These are phyloP conservation scores for Komagataella phaffii DNA, from an alignment of 805 yeast genomes.

Conservation along the genomic window DNA sequence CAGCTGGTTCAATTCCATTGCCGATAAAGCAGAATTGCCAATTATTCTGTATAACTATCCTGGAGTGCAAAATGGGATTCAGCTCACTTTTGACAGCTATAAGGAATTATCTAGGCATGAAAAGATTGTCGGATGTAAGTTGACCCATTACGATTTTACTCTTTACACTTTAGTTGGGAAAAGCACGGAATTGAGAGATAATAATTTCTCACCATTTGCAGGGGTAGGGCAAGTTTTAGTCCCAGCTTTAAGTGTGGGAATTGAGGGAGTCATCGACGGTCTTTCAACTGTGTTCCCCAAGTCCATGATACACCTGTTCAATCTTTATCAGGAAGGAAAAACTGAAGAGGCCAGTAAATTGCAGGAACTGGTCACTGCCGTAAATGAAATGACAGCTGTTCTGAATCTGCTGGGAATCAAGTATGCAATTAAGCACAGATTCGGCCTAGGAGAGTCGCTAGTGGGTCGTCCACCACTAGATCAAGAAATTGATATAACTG, in stretches of 20 bases:
- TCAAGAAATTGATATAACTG: slow-evolving; percentile 15
- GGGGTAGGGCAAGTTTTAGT: slow-evolving; percentile 39
- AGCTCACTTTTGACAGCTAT: slow-evolving; percentile 23
- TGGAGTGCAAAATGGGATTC: slow-evolving; percentile 29
- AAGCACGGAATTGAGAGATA: slow-evolving; percentile 21
- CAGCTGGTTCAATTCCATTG: slow-evolving; percentile 28
- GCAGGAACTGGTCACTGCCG: slow-evolving; percentile 28
- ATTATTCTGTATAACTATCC: slow-evolving; percentile 33
- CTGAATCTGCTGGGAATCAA: slow-evolving; percentile 35
- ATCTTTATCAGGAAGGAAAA: slow-evolving; percentile 25
- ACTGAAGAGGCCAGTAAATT: slow-evolving; percentile 24
- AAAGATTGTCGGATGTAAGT: slow-evolving; percentile 37
- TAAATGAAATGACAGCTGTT: slow-evolving; percentile 28
- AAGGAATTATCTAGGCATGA: slow-evolving; percentile 27
- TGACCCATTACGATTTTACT: slow-evolving; percentile 37
- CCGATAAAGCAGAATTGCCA: slow-evolving; percentile 27
- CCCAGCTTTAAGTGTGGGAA: slow-evolving; percentile 32
- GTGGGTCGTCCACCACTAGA: slow-evolving; percentile 32
- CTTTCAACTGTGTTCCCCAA: slow-evolving; percentile 39
- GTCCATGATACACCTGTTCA: slow-evolving; percentile 26
- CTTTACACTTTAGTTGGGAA: slow-evolving; percentile 30
- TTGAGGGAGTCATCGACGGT: slow-evolving; percentile 38
- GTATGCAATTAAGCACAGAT: slow-evolving; percentile 21
- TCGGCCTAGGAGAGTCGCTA: slow-evolving; percentile 26
- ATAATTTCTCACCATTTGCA: slow-evolving; percentile 29